phyloP scores from a whole-genome alignment of 352 stramenopile genomes.

The Phytopythium ostracodes region DNA sequence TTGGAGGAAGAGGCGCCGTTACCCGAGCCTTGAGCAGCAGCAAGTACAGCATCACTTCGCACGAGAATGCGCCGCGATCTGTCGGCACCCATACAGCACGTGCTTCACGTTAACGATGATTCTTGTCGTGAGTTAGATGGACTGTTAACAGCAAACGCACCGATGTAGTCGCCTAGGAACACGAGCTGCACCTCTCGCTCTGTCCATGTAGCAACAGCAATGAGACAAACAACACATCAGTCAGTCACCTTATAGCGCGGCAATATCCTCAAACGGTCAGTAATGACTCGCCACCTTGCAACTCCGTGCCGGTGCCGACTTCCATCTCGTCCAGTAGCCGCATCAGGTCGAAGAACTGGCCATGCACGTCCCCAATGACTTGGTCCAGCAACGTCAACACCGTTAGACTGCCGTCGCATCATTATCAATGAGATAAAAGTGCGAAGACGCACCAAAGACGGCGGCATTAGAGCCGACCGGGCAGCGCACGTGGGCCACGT shows the following conservation, averaged over 20 bases:
- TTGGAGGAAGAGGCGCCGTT: no score
- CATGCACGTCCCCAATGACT: conserved; percentile 84
- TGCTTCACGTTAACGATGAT: background rate
- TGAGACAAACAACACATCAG: background rate
- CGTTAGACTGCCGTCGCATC: background rate
- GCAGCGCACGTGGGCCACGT: conserved; percentile 44
- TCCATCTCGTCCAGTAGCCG: conserved; percentile 48
- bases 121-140: background rate
- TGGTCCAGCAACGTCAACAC: conserved; percentile 12
- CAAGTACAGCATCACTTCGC: conserved; percentile 79
- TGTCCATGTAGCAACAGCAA: conserved; percentile 2
- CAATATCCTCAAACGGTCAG: background rate
- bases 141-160: conserved; percentile 13
- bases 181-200: conserved; percentile 52
- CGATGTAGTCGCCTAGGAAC: conserved; percentile 79
- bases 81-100: background rate
- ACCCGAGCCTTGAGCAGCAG: conserved; percentile 63
- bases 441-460: conserved; percentile 22
- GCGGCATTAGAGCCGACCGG: background rate
- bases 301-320: conserved; percentile 9
- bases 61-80: conserved; percentile 78
- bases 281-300: background rate
- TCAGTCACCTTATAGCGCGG: no score
- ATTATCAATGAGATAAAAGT: background rate
- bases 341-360: conserved; percentile 78